phyloP scores from a whole-genome alignment of 768 basidiomycete species.

The Mycena maculata region DNA sequence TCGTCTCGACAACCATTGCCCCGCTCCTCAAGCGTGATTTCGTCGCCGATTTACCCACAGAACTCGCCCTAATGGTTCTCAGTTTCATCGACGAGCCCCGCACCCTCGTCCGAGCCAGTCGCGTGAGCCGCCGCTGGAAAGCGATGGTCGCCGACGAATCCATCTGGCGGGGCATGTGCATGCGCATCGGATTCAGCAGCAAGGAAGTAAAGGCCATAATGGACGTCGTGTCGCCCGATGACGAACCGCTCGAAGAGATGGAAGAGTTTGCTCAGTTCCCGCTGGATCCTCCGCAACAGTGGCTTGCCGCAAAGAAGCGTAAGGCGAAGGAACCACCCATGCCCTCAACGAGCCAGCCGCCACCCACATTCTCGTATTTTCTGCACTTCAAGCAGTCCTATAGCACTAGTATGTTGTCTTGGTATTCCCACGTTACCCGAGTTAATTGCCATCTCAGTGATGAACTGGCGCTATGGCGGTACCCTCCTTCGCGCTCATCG shows the following conservation, averaged over 20 bases:
- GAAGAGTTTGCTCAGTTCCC: conserved; percentile 47
- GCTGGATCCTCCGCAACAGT: conserved; percentile 56
- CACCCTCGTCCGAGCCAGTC: conserved; percentile 74
- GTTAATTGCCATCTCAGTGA: conserved; percentile 57
- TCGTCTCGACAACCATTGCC: conserved; percentile 71
- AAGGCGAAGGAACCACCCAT: conserved; percentile 15
- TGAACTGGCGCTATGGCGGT: conserved; percentile 85
- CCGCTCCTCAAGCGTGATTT: conserved; percentile 76
- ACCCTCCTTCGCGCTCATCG: conserved; percentile 74
- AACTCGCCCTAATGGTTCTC: conserved; percentile 82
- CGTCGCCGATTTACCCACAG: conserved; percentile 67
- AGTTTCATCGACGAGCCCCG: conserved; percentile 80
- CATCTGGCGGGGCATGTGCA: conserved; percentile 85
- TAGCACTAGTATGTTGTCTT: conserved; percentile 62
- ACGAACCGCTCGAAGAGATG: conserved; percentile 49
- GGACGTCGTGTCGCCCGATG: conserved; percentile 33
- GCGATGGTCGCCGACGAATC: conserved; percentile 77
- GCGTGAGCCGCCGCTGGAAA: conserved; percentile 81
- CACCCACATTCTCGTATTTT: conserved; percentile 65
- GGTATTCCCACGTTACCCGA: conserved; percentile 14
- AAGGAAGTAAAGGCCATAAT: conserved; percentile 32
- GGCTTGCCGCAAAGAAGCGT: conserved; percentile 47
- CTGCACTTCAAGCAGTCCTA: conserved; percentile 80
- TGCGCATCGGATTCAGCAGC: conserved; percentile 60
- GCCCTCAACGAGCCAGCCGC: conserved; percentile 1